These are phyloP conservation scores for Parastagonospora avenae DNA, from an alignment of 2,329 filamentous ascomycete genomes.

Conservation along the genomic window DNA sequence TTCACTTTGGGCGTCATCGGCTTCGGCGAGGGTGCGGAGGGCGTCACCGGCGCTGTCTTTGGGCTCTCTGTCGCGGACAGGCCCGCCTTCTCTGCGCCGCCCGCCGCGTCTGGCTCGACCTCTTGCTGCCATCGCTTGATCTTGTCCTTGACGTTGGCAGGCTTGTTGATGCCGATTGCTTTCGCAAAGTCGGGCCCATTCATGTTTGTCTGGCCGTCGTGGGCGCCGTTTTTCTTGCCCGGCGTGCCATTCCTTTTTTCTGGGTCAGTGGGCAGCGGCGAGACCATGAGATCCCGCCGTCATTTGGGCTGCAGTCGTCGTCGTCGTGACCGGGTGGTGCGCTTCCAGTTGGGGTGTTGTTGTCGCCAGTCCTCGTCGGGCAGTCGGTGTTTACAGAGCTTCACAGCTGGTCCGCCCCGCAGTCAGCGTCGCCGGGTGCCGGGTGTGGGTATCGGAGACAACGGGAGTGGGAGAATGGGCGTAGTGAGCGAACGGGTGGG, in stretches of 20 bases:
- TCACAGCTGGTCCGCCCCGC: constrained; percentile 7
- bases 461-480: background rate
- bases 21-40: constrained; percentile 20
- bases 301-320: constrained; percentile 23
- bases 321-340: constrained; percentile 10
- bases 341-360: constrained; percentile 1
- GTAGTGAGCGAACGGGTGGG: constrained; percentile 15
- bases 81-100: constrained; percentile 16
- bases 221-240: constrained; percentile 31
- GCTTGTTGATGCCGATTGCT: constrained; percentile 48
- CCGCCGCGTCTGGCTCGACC: constrained; percentile 64
- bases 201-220: constrained; percentile 37
- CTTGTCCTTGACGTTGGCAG: constrained; percentile 68
- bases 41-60: constrained; percentile 5
- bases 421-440: constrained; percentile 2
- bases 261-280: constrained; percentile 29
- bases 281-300: constrained; percentile 28
- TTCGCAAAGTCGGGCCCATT: constrained; percentile 47
- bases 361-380: background rate
- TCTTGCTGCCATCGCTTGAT: constrained; percentile 85
- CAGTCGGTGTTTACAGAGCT: constrained; percentile 9
- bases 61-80: background rate
- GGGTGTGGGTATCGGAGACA: background rate
- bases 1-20: constrained; percentile 32
- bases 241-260: constrained; percentile 36